These are phyloP conservation scores for Gastrodia elata DNA, from an alignment of 106 monocot species.

Conservation along the genomic window DNA sequence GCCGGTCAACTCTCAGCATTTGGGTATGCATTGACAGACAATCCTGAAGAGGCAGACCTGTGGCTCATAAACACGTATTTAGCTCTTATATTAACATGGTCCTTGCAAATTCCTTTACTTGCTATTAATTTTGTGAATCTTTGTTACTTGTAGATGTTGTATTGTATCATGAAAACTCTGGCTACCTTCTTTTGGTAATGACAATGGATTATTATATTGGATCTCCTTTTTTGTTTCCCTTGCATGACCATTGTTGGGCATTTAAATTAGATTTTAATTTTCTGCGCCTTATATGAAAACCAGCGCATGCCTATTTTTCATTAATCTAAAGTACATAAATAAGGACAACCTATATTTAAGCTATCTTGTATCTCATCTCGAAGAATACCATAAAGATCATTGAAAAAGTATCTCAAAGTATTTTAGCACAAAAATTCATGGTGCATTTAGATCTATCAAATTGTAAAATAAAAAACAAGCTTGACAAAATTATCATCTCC, in stretches of 20 bases:
- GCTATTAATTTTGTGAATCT: neutral
- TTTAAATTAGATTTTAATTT: neutral
- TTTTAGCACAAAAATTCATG: too few species aligned
- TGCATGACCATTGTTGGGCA: neutral
- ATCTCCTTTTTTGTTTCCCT: neutral
- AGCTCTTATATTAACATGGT: conserved; percentile 1
- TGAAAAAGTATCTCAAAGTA: too few species aligned
- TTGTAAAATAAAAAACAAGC: too few species aligned
- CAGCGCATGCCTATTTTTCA: too few species aligned
- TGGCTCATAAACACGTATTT: conserved; percentile 95
- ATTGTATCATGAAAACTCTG: neutral
- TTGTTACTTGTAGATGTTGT: neutral
- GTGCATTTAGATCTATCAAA: too few species aligned
- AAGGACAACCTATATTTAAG: too few species aligned
- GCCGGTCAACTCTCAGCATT: conserved; percentile 88
- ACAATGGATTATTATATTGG: neutral
- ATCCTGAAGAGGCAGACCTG: conserved; percentile 70
- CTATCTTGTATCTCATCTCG: too few species aligned
- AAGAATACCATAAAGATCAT: too few species aligned
- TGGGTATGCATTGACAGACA: conserved; percentile 78
- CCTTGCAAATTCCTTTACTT: neutral
- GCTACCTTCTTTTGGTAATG: neutral
- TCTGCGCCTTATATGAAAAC: too few species aligned
- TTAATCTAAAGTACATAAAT: too few species aligned
- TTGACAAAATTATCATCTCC: too few species aligned